Percentiles rank a stretch among this genome's conserved stretches.
Conservation (phyloP, 352 stramenopile species). For the Phytophthora kernoviae region DNA sequence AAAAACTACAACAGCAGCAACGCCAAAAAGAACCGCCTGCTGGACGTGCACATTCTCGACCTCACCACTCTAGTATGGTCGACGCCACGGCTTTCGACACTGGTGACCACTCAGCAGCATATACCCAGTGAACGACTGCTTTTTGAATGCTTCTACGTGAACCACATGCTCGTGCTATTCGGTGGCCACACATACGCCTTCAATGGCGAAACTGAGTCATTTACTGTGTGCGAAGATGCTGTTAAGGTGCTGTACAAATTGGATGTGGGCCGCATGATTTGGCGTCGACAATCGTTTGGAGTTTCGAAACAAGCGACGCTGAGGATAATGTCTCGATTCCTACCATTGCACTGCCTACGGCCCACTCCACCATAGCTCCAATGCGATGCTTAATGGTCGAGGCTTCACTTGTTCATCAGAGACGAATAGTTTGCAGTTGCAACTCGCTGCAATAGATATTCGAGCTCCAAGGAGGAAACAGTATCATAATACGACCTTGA, state of each 20-base stretch:
- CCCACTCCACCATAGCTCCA: conserved; percentile 45
- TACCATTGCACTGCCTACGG: conserved; percentile 8
- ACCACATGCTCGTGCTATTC: conserved; percentile 50
- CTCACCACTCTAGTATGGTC: conserved; percentile 55
- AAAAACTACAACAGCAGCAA: conserved; percentile 10
- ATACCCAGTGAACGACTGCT: conserved; percentile 47
- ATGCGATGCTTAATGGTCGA: conserved; percentile 29
- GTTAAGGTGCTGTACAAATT: conserved; percentile 56
- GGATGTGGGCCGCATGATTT: conserved; percentile 71
- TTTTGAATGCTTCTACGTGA: conserved; percentile 52
- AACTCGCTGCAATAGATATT: conserved; percentile 37
- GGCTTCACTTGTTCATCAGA: conserved; percentile 33
- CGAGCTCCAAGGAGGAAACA: conserved; percentile 5
- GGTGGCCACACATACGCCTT: conserved; percentile 52
- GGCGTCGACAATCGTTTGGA: conserved; percentile 47
- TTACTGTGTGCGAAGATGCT: conserved; percentile 31
- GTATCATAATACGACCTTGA: no score
- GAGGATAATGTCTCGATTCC: not conserved
- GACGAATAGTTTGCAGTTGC: conserved; percentile 27
- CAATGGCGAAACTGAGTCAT: conserved; percentile 48
- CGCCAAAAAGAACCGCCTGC: conserved; percentile 10
- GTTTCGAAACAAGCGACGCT: not conserved
- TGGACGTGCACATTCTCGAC: conserved; percentile 62
- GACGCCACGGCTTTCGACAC: conserved; percentile 43
- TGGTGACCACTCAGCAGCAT: conserved; percentile 34